phyloP scores from a whole-genome alignment of 192 early-diverging fungal species.

The Backusella morwellensis region DNA sequence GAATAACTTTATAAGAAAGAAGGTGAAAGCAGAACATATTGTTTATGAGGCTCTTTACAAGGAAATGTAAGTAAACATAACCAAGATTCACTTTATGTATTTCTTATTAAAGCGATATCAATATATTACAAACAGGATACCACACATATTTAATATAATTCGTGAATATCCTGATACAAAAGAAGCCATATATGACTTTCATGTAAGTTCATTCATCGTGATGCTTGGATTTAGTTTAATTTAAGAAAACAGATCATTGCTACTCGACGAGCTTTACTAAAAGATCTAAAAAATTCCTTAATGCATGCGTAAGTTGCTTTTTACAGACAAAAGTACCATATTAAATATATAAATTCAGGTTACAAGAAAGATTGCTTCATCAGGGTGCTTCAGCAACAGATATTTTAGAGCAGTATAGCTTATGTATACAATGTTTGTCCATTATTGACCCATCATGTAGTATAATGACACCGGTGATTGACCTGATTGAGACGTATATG shows the following conservation, averaged over 20 bases:
- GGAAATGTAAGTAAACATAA: not conserved
- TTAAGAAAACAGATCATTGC: not conserved
- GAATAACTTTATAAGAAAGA: constrained; percentile 10
- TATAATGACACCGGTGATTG: constrained; percentile 4
- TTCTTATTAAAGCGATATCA: not conserved
- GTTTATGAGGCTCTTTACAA: constrained; percentile 13
- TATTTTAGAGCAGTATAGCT: constrained; percentile 15
- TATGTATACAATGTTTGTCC: constrained; percentile 13
- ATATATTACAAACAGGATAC: not conserved
- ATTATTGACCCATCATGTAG: constrained; percentile 17
- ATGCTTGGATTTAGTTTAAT: not conserved
- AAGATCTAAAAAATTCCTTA: not conserved
- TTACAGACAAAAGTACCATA: not conserved
- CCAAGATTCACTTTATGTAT: not conserved
- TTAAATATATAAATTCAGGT: not conserved
- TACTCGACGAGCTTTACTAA: not conserved
- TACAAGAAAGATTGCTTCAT: constrained; percentile 14
- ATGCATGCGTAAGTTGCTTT: not conserved
- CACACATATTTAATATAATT: constrained; percentile 8
- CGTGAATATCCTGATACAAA: constrained; percentile 8
- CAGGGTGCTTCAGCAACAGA: constrained; percentile 21
- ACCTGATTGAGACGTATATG: constrained; percentile 14
- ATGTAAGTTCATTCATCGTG: not conserved
- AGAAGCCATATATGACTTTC: not conserved
- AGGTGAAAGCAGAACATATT: constrained; percentile 15